Evolutionary conservation across 108 stramenopile genomes (phyloP), one percentile per base, ranked within the genome.

Genomic region (Pseudonitzschia multiseries): DNA sequence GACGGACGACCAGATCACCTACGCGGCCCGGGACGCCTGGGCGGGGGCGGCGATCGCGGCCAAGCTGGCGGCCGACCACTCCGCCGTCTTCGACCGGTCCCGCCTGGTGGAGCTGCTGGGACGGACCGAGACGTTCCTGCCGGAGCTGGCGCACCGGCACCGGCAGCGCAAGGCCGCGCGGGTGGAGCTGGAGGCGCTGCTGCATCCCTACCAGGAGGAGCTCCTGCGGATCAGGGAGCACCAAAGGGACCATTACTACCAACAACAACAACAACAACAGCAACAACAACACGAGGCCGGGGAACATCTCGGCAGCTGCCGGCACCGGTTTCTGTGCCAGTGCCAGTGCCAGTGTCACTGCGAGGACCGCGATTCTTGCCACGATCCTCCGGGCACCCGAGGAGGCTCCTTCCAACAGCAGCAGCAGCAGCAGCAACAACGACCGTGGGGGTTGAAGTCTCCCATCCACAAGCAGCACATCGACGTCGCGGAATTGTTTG

Each of bases 11-110:
- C 93, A 94, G 74, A 71, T 91, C 22, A 53, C 61, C 31, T 94
- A 94, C 73, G 86, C 82, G 20, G 90, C 89, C 15, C 79, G 89
- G 29, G 93, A 94, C 82, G 93, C 93, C 32, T 94, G 93, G 93
- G 86, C 81, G 22, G 80, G 81, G 51, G 93, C 89, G 2, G 32
- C 61, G 20, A 62, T 62, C 18, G 36, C 36, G 18, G 13, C 15
- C 0, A 40, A 62, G 29, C 36, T 62, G 54, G 54, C 2, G 24
- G 2, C 5, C 24, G 54, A 56, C 54, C 22, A 10, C 50, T 3
- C 2, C 54, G 5, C 2, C 2, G 54, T 56, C 54, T 56, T 56
- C 10, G 21, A 4, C 22, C 21, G 54, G 24, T 26, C 54, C 22
- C 13, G 24, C 10, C 26, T 56, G 22, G 26, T 24, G 9, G 10